Evolutionary conservation across 768 basidiomycete genomes (phyloP), one percentile per base, ranked within the genome.

Genomic region (Tulasnella sp.): DNA sequence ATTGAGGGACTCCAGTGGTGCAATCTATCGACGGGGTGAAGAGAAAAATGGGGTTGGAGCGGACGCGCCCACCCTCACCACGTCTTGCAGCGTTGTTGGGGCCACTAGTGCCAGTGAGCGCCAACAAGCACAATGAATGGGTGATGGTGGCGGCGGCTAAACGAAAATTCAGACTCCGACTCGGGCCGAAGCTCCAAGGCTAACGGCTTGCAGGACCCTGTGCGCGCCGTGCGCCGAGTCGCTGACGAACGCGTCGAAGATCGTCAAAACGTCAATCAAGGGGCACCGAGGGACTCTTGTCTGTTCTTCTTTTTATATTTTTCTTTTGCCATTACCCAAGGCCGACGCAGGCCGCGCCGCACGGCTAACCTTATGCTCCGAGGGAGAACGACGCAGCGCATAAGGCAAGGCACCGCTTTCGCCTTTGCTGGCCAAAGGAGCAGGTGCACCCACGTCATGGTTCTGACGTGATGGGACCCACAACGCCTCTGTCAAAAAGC

Each of bases 321-420:
- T 6, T 51, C 11, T 67, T 67, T 67, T 35, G 61, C 16, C 35
- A 67, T 67, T 23, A 5, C 11, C 23, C 51, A 10, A 51, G 23
- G 1, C 61, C 61, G 61, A 67, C 23, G n/a, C 61, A 67, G 61
- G 61, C 61, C 61, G 55, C 42, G 5, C 15, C 57, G 61, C 32
- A 67, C 61, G 61, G 61, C 61, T 67, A 67, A 67, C 61, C 61
- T 67, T 67, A 67, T 51, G 32, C 26, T 5, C 61, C 32, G 61
- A 67, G 61, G 61, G 61, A 26, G 9, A 67, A 51, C 23, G n/a
- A 32, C 61, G 61, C 61, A 35, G 35, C 32, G 61, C 61, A 67
- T 67, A 67, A 67, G 61, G 61, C 61, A 29, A 67, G 61, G 61
- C 61, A 67, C 61, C 61, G 61, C 61, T 67, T 57, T n/a, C 51